A percentile compares a stretch with the other conserved stretches of the same genome.
Conservation (phyloP, 1,139 yeast species). For the Yamadazyma mexicana region DNA sequence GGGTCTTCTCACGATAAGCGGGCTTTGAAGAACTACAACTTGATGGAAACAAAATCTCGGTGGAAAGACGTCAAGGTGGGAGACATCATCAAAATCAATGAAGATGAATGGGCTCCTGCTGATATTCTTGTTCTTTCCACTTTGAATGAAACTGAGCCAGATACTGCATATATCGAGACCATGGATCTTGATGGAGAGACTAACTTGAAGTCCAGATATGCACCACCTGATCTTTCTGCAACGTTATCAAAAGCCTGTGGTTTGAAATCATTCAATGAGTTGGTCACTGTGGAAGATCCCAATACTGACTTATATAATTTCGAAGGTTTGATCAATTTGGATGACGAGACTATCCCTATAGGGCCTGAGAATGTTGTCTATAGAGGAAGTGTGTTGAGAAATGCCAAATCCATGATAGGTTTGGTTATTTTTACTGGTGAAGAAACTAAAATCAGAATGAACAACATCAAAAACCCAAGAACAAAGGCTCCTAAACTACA, state of each 20-base stretch:
- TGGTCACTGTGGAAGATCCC: constrained; percentile 82
- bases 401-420: constrained; percentile 73
- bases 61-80: constrained; percentile 90
- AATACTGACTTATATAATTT: constrained; percentile 87
- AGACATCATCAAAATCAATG: constrained; percentile 67
- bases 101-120: constrained; percentile 93
- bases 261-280: constrained; percentile 50
- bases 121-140: constrained; percentile 75
- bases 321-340: constrained; percentile 56
- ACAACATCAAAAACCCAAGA: constrained; percentile 85
- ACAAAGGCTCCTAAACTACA: constrained; percentile 93
- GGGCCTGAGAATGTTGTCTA: constrained; percentile 81
- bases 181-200: constrained; percentile 99
- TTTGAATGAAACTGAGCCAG: constrained; percentile 53
- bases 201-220: constrained; percentile 71
- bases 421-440: constrained; percentile 91
- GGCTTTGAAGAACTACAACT: constrained; percentile 29
- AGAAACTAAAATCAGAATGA: constrained; percentile 94
- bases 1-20: constrained; percentile 17
- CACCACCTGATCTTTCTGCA: constrained; percentile 63
- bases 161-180: constrained; percentile 85
- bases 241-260: constrained; percentile 50
- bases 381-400: constrained; percentile 85
- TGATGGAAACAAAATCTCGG: constrained; percentile 34
- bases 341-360: constrained; percentile 50